Evolutionary conservation across 2,329 filamentous ascomycete species (phyloP).

Genomic region (Thielaviopsis musarum): DNA sequence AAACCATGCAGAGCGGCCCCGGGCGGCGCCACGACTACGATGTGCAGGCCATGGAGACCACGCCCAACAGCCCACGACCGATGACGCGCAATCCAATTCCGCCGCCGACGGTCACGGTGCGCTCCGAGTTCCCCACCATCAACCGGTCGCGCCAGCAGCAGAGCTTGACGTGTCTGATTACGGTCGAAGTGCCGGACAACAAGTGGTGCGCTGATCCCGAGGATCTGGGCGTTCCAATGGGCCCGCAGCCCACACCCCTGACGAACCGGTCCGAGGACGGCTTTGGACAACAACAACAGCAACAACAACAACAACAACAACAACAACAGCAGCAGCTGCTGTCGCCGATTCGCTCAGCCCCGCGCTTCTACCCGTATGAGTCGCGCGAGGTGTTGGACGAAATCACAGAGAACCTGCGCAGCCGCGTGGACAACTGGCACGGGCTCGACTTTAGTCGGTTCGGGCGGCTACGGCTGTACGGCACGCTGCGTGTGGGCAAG

Average conservation of each 20-base stretch:
- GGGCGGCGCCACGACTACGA: constrained; percentile 82
- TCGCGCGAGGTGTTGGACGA: constrained; percentile 62
- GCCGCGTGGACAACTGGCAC: constrained; percentile 96
- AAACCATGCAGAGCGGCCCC: constrained; percentile 52
- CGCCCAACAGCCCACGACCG: constrained; percentile 54
- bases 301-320: too few relatives aligned
- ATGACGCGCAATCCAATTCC: constrained; percentile 76
- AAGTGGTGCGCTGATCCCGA: constrained; percentile 81
- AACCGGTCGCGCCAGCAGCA: constrained; percentile 87
- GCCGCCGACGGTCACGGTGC: constrained; percentile 76
- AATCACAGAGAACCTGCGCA: constrained; percentile 69
- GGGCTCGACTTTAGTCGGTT: constrained; percentile 87
- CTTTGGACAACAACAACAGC: constrained; percentile 16
- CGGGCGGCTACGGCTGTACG: constrained; percentile 78
- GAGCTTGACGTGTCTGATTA: constrained; percentile 82
- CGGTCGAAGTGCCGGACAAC: constrained; percentile 80
- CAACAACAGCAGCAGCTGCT: constrained; percentile 35
- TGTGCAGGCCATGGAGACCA: constrained; percentile 87
- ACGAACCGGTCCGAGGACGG: constrained; percentile 32
- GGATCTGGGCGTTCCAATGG: constrained; percentile 45
- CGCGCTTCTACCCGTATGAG: constrained; percentile 54
- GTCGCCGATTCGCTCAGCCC: constrained; percentile 40
- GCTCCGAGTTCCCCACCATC: constrained; percentile 91
- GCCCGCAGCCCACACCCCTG: constrained; percentile 22
- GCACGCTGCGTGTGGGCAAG: constrained; percentile 83